Evolutionary conservation across 2,329 filamentous ascomycete species (phyloP).

Genomic region (Phyllosticta citrichinensis): DNA sequence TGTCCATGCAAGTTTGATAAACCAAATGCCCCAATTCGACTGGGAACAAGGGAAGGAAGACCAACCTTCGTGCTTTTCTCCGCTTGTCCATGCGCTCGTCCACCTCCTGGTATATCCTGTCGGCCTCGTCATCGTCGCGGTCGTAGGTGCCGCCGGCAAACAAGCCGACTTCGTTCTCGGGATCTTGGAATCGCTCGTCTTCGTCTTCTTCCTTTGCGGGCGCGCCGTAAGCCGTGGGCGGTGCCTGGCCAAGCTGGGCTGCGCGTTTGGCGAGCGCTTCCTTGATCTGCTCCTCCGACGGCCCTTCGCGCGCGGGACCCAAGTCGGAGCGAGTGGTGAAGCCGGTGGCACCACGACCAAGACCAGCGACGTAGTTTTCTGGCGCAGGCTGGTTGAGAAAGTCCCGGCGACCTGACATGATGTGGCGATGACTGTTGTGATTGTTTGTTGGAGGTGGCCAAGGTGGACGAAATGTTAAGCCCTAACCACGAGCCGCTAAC

Average conservation of each 20-base stretch:
- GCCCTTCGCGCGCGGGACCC: slow-evolving; percentile 87
- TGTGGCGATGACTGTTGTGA: not conserved
- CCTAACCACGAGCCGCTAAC: slow-evolving; percentile 1
- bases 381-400: slow-evolving; percentile 72
- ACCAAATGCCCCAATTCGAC: slow-evolving; percentile 17
- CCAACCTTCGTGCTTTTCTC: slow-evolving; percentile 77
- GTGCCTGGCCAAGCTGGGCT: slow-evolving; percentile 64
- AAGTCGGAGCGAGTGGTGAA: slow-evolving; percentile 97
- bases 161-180: slow-evolving; percentile 90
- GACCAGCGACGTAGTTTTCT: slow-evolving; percentile 70
- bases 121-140: slow-evolving; percentile 94
- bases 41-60: slow-evolving; percentile 24
- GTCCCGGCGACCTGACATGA: slow-evolving; percentile 61
- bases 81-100: slow-evolving; percentile 95
- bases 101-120: slow-evolving; percentile 88
- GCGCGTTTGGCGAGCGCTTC: slow-evolving; percentile 92
- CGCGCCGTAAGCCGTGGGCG: slow-evolving; percentile 63
- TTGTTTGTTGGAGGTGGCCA: not conserved
- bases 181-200: slow-evolving; percentile 81
- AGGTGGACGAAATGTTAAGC: slow-evolving; percentile 4
- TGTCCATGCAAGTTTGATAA: slow-evolving; percentile 23
- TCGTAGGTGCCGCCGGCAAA: slow-evolving; percentile 90
- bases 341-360: slow-evolving; percentile 93
- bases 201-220: slow-evolving; percentile 60
- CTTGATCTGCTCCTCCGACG: slow-evolving; percentile 96